Conservation (phyloP, 345 rosid species). For the Citrus medica region DNA sequence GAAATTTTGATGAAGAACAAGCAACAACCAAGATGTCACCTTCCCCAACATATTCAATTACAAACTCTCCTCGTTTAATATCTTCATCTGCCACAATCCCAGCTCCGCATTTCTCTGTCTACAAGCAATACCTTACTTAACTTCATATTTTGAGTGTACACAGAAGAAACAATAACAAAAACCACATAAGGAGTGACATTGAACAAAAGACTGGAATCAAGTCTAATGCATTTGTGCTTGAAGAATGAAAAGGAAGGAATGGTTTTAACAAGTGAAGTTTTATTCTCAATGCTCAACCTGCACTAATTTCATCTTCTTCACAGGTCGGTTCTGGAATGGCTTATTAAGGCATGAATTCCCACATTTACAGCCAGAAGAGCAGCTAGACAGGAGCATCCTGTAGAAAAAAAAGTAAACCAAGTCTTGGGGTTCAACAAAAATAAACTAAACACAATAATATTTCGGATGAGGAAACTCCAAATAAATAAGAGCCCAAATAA, state of each 20-base stretch:
- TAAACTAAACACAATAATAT: neutral
- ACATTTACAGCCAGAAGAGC: slow-evolving; percentile 94
- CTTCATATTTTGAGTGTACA: slow-evolving; percentile 17
- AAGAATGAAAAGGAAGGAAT: neutral
- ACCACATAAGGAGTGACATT: neutral
- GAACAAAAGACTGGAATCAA: neutral
- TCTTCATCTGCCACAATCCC: slow-evolving; percentile 94
- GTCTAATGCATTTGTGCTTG: neutral
- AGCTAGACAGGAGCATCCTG: slow-evolving; percentile 93
- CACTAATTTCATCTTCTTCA: slow-evolving; percentile 83
- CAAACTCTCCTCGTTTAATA: slow-evolving; percentile 80
- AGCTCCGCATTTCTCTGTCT: slow-evolving; percentile 98
- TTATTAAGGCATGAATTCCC: slow-evolving; percentile 77
- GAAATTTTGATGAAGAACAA: slow-evolving; percentile 10
- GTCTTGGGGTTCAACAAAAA: neutral
- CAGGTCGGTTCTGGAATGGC: slow-evolving; percentile 85
- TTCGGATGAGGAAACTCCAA: neutral
- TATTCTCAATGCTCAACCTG: slow-evolving; percentile 41
- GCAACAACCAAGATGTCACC: slow-evolving; percentile 41
- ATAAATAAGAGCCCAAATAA: neutral
- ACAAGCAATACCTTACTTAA: slow-evolving; percentile 40
- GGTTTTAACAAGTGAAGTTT: neutral
- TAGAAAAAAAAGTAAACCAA: slow-evolving; percentile 13
- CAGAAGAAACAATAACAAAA: slow-evolving; percentile 10
- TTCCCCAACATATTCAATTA: slow-evolving; percentile 98